Percentiles rank a stretch among this genome's conserved stretches.
Conservation (phyloP, 306 rosid genomes). For the Lupinus albus region DNA sequence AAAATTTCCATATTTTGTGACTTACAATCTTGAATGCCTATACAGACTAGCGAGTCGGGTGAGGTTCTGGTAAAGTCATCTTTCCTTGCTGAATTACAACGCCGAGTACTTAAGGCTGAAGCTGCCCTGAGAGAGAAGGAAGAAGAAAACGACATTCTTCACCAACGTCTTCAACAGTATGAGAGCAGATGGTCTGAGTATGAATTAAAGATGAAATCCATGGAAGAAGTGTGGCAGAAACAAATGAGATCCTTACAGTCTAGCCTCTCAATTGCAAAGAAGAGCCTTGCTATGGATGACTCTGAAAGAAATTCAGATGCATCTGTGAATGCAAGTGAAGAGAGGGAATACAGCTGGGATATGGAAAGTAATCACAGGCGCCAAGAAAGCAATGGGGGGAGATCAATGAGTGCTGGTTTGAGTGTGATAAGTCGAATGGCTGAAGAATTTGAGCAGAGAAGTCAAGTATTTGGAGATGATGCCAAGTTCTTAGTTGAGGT, state of each 20-base stretch:
- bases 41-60: constrained; percentile 72
- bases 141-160: constrained; percentile 97
- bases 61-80: constrained; percentile 96
- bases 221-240: constrained; percentile 99
- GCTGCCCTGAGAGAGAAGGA: constrained; percentile 92
- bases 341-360: constrained; percentile 80
- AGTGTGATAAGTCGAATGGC: constrained; percentile 93
- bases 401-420: constrained; percentile 96
- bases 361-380: constrained; percentile 61
- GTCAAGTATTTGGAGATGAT: constrained; percentile 96
- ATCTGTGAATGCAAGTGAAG: constrained; percentile 88
- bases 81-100: constrained; percentile 86
- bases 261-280: constrained; percentile 98
- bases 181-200: constrained; percentile 98
- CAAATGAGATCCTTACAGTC: constrained; percentile 99
- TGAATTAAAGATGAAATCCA: constrained; percentile 94
- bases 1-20: constrained; percentile 1
- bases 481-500: constrained; percentile 99
- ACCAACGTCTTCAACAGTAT: constrained; percentile 91
- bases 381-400: constrained; percentile 80
- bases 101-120: constrained; percentile 93
- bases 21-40: constrained; percentile 30
- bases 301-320: constrained; percentile 89
- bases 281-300: constrained; percentile 92
- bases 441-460: constrained; percentile 96